Percentiles rank a stretch among this genome's conserved stretches.
Evolutionary conservation across 75 land plant species (phyloP).

Genomic region (Sequoiadendron giganteum): DNA sequence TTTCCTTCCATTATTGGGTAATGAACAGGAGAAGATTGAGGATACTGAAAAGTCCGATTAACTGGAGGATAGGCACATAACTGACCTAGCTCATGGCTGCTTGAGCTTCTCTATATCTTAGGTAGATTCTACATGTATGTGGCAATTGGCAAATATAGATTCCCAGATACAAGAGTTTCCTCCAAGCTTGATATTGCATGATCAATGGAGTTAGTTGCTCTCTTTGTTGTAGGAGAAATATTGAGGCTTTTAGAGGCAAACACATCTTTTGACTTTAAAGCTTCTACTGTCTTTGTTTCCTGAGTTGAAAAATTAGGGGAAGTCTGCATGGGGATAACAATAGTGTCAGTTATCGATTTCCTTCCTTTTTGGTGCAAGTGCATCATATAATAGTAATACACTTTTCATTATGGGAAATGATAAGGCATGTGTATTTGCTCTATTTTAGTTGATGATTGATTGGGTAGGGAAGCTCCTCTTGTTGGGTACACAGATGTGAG

Average conservation of each 20-base stretch:
- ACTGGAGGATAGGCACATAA: not conserved
- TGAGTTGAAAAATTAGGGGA: no score
- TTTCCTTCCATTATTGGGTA: conserved; percentile 6
- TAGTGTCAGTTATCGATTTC: not conserved
- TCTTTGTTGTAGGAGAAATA: no score
- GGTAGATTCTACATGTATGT: conserved; percentile 1
- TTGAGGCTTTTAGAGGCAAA: no score
- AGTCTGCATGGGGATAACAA: no score
- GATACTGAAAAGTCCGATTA: not conserved
- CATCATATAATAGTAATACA: not conserved
- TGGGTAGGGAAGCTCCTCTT: not conserved
- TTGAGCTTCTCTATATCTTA: conserved; percentile 10
- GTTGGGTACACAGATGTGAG: not conserved
- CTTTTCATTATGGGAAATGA: not conserved
- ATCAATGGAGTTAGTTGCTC: no score
- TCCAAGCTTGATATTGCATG: no score
- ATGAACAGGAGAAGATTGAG: not conserved
- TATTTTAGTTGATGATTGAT: not conserved
- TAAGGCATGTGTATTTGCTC: not conserved
- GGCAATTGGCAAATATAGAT: not conserved
- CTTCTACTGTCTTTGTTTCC: no score
- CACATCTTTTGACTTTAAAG: no score
- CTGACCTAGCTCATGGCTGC: conserved; percentile 6
- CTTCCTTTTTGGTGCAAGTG: not conserved
- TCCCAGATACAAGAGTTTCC: no score